Evolutionary conservation across 208 protist genomes (phyloP).

Genomic region (Porcisia hertigi): DNA sequence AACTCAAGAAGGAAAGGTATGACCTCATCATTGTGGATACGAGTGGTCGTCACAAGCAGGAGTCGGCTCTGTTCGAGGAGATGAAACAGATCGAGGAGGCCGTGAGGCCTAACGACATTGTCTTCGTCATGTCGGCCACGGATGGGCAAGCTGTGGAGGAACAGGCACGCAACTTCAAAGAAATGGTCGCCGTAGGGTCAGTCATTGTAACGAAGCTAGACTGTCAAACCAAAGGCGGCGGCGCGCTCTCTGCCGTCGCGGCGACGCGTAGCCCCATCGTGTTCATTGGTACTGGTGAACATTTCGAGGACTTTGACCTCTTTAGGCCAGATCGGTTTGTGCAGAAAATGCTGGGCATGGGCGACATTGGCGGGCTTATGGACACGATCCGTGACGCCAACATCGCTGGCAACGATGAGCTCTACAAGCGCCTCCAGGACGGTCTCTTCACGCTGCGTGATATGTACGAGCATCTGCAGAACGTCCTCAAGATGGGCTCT

Average conservation of each 20-base stretch:
- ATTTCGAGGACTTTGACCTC: conserved; percentile 97
- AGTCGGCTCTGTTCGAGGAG: conserved; percentile 98
- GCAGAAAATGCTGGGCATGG: conserved; percentile 94
- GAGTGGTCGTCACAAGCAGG: conserved; percentile 98
- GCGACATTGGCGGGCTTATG: conserved; percentile 94
- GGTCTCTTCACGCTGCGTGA: conserved; percentile 96
- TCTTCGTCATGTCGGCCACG: conserved; percentile 98
- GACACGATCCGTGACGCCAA: conserved; percentile 93
- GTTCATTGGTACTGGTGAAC: conserved; percentile 98
- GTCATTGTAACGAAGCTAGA: conserved; percentile 99
- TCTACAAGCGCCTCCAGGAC: conserved; percentile 90
- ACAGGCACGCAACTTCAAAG: conserved; percentile 93
- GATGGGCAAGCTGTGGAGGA: conserved; percentile 97
- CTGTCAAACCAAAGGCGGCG: conserved; percentile 98
- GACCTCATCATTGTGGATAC: conserved; percentile 99
- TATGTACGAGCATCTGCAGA: conserved; percentile 97
- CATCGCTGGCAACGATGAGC: conserved; percentile 80
- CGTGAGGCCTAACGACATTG: conserved; percentile 95
- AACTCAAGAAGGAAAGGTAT: conserved; percentile 96
- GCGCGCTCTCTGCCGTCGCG: conserved; percentile 96
- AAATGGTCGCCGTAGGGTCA: conserved; percentile 94
- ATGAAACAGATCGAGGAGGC: conserved; percentile 95
- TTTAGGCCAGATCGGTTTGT: conserved; percentile 92
- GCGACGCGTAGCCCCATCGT: conserved; percentile 98
- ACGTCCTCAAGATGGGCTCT: conserved; percentile 95